Evolutionary conservation across 768 basidiomycete genomes (phyloP).

Genomic region (Naganishia kalamii): DNA sequence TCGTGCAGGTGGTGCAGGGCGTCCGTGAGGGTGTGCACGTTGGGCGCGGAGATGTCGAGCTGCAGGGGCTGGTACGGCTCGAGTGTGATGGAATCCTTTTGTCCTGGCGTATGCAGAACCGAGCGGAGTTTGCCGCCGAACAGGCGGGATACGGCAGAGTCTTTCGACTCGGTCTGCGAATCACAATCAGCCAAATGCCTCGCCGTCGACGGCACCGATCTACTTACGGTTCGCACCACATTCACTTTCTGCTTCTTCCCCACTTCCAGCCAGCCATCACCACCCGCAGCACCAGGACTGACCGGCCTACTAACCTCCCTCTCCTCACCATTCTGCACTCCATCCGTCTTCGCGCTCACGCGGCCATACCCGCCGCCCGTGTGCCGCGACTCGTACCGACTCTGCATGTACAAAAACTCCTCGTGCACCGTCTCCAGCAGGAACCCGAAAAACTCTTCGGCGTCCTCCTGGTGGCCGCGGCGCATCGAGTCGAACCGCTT

Average conservation of each 20-base stretch:
- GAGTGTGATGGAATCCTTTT: conserved; percentile 73
- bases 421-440: conserved; percentile 92
- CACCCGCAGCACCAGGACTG: conserved; percentile 46
- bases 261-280: conserved; percentile 86
- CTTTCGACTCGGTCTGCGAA: conserved; percentile 63
- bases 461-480: conserved; percentile 44
- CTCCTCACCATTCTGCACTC: conserved; percentile 24
- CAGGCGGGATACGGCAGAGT: conserved; percentile 82
- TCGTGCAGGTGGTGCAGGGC: conserved; percentile 70
- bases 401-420: conserved; percentile 67
- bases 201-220: not conserved
- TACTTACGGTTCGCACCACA: conserved; percentile 68
- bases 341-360: conserved; percentile 43
- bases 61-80: conserved; percentile 87
- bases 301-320: conserved; percentile 40
- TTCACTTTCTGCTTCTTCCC: conserved; percentile 77
- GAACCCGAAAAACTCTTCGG: conserved; percentile 97
- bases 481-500: conserved; percentile 89
- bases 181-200: not conserved
- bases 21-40: conserved; percentile 71
- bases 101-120: conserved; percentile 69
- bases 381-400: conserved; percentile 43
- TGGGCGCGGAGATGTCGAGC: conserved; percentile 77
- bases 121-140: conserved; percentile 91
- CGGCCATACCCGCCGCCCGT: conserved; percentile 40